Evolutionary conservation across 805 yeast genomes (phyloP), one percentile per base, ranked within the genome.

Genomic region (Barnettozyma populi): DNA sequence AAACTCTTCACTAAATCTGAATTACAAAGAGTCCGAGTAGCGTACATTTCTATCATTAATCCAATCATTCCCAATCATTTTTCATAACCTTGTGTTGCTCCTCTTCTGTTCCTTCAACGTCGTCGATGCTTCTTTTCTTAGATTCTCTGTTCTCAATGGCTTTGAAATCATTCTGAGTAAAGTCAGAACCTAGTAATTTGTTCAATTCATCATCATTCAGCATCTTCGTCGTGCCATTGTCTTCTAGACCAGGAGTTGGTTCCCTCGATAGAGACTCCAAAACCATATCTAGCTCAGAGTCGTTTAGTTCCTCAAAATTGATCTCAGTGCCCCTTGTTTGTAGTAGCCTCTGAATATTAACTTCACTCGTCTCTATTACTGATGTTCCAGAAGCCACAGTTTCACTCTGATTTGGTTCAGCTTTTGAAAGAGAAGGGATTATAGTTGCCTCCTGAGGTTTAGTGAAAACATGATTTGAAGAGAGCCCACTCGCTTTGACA

Each of bases 181-280:
- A 57, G 27, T 57, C 61, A 9, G 57, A 50, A 4, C 54, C 27
- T 18, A 61, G 36, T 20, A 61, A 23, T 43, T 59, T 53, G 34
- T 61, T 56, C 41, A 61, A 31, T 40, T 61, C 65, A 6, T 58
- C 65, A 25, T 57, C 60, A 47, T 60, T 57, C 48, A 55, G 44
- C 9, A 43, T 50, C 16, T 53, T 49, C 9, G 36, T 39, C 7
- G 39, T 36, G 2, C 36, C 49, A 8, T 34, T 35, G 21, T 44
- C 54, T 11, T 51, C 56, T 2, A 55, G n/a, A n/a, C 49, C 59
- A 5, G 65, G 65, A 2, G 65, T 61, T 1, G 54, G 53, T 29
- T 60, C 63, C 38, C 48, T 58, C 7, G 63, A 60, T 5, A 60
- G 45, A 2, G 63, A 57, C 38, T 57, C 50, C n/a, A 61, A 32